Percentiles rank a stretch among this genome's conserved stretches.
These are phyloP conservation scores for Diplotaxis tenuifolia DNA, from an alignment of 345 rosid genomes.

Conservation along the genomic window DNA sequence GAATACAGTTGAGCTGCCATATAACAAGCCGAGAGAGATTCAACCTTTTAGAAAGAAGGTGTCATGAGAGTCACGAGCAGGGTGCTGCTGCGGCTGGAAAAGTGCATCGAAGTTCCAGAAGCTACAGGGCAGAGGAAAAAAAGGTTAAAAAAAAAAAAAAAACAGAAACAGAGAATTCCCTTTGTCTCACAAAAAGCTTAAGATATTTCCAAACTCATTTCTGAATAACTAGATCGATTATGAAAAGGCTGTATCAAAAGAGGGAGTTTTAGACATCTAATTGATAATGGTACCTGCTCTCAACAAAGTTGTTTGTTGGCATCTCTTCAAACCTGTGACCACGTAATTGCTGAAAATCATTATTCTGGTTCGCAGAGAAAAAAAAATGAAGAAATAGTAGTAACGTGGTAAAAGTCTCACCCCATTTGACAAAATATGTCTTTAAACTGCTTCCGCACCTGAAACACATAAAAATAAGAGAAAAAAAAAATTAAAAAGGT, in stretches of 20 bases:
- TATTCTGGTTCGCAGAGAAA: background rate
- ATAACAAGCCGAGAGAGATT: background rate
- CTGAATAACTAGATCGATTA: background rate
- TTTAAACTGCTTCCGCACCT: constrained; percentile 82
- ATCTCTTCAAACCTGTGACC: constrained; percentile 86
- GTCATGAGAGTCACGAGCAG: constrained; percentile 98
- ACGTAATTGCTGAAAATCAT: constrained; percentile 2
- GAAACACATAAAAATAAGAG: constrained; percentile 10
- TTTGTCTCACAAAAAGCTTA: background rate
- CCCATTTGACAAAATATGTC: constrained; percentile 81
- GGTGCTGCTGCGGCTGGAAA: constrained; percentile 98
- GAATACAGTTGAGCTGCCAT: background rate
- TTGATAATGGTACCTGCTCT: constrained; percentile 98
- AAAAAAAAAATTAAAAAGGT: too few relatives aligned
- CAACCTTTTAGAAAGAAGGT: constrained; percentile 84
- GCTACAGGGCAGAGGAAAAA: constrained; percentile 42
- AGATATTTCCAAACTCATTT: background rate
- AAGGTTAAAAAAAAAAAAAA: background rate
- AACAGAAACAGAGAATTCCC: background rate
- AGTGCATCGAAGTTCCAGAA: constrained; percentile 98
- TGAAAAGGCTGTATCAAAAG: background rate
- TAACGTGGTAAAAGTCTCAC: constrained; percentile 38
- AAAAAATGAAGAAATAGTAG: background rate
- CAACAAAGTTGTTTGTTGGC: constrained; percentile 92
- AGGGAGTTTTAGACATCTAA: constrained; percentile 15